These are phyloP conservation scores for Cicer judaicum DNA, from an alignment of 306 rosid genomes.

Conservation along the genomic window DNA sequence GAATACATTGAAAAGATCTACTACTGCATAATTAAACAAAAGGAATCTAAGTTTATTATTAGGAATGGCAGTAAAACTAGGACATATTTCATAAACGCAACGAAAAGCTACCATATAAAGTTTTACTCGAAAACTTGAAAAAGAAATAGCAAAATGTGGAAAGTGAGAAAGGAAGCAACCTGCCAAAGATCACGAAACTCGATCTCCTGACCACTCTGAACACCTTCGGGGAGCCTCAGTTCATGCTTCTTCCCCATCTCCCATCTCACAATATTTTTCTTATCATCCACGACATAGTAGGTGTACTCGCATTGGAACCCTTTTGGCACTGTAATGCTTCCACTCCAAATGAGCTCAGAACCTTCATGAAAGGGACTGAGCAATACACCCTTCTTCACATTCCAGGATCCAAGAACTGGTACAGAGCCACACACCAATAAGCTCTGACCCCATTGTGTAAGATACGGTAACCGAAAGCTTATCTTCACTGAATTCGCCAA, in stretches of 20 bases:
- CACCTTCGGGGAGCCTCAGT: conserved; percentile 60
- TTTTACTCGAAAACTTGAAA: conserved; percentile 2
- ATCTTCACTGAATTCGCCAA: conserved; percentile 65
- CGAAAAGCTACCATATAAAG: conserved; percentile 20
- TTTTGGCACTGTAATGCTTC: conserved; percentile 68
- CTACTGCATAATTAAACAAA: conserved; percentile 20
- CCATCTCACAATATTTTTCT: conserved; percentile 63
- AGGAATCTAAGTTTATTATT: neutral
- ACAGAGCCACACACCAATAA: conserved; percentile 87
- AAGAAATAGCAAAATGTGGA: conserved; percentile 14
- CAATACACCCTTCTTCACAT: conserved; percentile 80
- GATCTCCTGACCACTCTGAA: conserved; percentile 70
- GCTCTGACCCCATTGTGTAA: conserved; percentile 90
- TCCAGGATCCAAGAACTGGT: conserved; percentile 82
- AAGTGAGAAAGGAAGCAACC: conserved; percentile 59
- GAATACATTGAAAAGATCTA: conserved; percentile 17
- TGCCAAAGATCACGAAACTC: conserved; percentile 93
- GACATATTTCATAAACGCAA: conserved; percentile 6
- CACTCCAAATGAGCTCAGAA: conserved; percentile 77
- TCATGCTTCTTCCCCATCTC: conserved; percentile 85
- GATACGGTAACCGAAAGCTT: conserved; percentile 82
- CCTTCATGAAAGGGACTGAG: conserved; percentile 76
- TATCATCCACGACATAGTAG: conserved; percentile 87
- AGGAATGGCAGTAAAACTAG: conserved; percentile 6
- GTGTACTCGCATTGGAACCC: conserved; percentile 74